These are phyloP conservation scores for Lippia alba DNA, from an alignment of 305 asterid species.

Conservation along the genomic window DNA sequence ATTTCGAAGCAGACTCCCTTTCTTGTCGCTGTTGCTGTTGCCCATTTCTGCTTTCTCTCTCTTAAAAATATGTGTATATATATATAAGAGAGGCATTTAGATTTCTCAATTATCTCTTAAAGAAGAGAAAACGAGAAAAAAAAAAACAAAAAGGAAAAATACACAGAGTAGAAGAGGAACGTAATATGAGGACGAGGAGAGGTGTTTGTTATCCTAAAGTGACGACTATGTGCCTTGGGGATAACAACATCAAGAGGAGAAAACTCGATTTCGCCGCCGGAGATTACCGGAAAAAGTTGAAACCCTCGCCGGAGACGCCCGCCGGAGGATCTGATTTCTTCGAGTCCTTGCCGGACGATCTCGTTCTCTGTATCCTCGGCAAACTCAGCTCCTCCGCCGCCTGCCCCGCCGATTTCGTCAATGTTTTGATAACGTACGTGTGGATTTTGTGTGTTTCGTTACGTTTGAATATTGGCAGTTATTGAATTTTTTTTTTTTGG, in stretches of 20 bases:
- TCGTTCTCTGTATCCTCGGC: conserved; percentile 63
- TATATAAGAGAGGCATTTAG: conserved; percentile 6
- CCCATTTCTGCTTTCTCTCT: conserved; percentile 14
- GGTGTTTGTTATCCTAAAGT: conserved; percentile 65
- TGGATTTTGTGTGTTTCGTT: not conserved
- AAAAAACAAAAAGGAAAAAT: conserved; percentile 33
- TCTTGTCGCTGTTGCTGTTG: conserved; percentile 1
- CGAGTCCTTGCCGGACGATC: conserved; percentile 80
- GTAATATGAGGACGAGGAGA: conserved; percentile 65
- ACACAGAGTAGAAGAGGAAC: conserved; percentile 1
- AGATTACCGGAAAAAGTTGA: conserved; percentile 45
- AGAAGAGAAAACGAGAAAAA: not conserved
- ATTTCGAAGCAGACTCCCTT: not conserved
- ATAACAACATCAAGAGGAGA: conserved; percentile 34
- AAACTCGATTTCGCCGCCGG: conserved; percentile 30
- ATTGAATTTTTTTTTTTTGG: not conserved
- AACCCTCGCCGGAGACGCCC: conserved; percentile 37
- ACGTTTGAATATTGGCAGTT: not conserved
- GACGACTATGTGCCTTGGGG: conserved; percentile 37
- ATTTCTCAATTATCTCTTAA: conserved; percentile 37
- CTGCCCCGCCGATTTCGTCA: conserved; percentile 77
- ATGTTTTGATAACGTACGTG: conserved; percentile 72
- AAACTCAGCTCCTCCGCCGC: conserved; percentile 74
- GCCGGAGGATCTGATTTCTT: conserved; percentile 54
- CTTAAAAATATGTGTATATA: conserved; percentile 11